These are phyloP conservation scores for Phyllosticta citrichinensis DNA, from an alignment of 2,329 filamentous ascomycete genomes.

Conservation along the genomic window DNA sequence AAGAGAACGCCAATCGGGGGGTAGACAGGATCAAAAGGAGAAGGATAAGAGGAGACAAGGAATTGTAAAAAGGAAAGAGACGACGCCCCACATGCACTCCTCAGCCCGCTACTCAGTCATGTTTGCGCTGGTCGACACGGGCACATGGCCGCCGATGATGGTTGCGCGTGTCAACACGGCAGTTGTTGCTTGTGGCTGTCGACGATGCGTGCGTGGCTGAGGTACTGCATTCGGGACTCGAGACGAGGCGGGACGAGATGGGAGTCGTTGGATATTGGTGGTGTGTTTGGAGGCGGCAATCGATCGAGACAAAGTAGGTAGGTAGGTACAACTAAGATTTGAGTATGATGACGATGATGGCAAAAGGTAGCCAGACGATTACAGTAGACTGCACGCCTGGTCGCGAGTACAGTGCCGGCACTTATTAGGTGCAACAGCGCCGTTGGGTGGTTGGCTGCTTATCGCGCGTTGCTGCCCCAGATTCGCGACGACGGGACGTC, in stretches of 20 bases:
- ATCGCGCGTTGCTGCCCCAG: background rate
- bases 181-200: background rate
- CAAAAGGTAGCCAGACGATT: background rate
- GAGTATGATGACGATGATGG: background rate
- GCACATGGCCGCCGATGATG: too few species aligned
- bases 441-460: background rate
- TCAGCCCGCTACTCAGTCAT: too few species aligned
- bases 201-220: background rate
- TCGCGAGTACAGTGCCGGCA: background rate
- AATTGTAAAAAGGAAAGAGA: too few species aligned
- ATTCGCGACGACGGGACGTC: background rate
- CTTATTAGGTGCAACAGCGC: background rate
- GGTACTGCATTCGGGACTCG: background rate
- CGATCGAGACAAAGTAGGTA: background rate
- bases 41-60: too few species aligned
- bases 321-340: background rate
- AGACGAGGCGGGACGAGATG: background rate
- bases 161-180: background rate
- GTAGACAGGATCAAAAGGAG: too few species aligned
- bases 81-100: too few species aligned
- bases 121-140: too few species aligned
- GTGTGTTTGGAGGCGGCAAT: background rate
- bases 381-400: background rate
- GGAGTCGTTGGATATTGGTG: background rate
- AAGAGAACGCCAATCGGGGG: too few species aligned